Evolutionary conservation across 2,329 filamentous ascomycete genomes (phyloP).

Genomic region (Escovopsis sp.): DNA sequence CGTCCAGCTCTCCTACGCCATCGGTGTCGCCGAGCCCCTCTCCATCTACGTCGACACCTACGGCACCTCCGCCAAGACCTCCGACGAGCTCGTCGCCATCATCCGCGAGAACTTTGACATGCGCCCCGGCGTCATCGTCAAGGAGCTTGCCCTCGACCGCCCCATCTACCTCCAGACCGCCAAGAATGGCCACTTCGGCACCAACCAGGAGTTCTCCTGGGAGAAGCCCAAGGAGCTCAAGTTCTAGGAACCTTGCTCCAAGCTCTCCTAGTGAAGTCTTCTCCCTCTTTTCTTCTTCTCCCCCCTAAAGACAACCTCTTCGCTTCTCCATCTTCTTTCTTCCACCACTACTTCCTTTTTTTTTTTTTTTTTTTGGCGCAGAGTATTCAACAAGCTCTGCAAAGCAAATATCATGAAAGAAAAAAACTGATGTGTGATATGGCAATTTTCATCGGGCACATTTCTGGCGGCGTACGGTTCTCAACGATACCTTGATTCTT

Average conservation of each 20-base stretch:
- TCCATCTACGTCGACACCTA: slow-evolving; percentile 98
- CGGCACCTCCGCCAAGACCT: slow-evolving; percentile 79
- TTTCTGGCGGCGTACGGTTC: slow-evolving; percentile 28
- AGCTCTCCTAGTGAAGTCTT: slow-evolving; percentile 2
- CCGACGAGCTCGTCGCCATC: slow-evolving; percentile 88
- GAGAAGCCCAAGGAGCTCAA: slow-evolving; percentile 94
- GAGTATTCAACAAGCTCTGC: slow-evolving; percentile 28
- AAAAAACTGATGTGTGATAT: slow-evolving; percentile 23
- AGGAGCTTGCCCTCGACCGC: slow-evolving; percentile 85
- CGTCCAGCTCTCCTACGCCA: slow-evolving; percentile 98
- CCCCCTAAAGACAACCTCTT: no score
- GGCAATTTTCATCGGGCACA: slow-evolving; percentile 23
- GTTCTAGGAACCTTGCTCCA: slow-evolving; percentile 47
- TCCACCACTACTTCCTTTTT: no score
- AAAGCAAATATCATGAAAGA: slow-evolving; percentile 8
- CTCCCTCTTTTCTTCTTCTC: no score
- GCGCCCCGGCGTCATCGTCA: slow-evolving; percentile 94
- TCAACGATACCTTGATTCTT: slow-evolving; percentile 28
- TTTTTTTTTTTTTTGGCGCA: slow-evolving; percentile 7
- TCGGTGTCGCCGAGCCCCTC: slow-evolving; percentile 94
- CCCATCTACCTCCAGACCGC: slow-evolving; percentile 98
- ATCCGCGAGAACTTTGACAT: slow-evolving; percentile 95
- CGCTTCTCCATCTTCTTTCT: no score
- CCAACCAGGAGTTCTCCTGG: slow-evolving; percentile 95
- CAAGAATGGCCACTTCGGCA: slow-evolving; percentile 98